Conservation (phyloP, 2,329 filamentous ascomycete genomes). For the Fusarium zealandicum region DNA sequence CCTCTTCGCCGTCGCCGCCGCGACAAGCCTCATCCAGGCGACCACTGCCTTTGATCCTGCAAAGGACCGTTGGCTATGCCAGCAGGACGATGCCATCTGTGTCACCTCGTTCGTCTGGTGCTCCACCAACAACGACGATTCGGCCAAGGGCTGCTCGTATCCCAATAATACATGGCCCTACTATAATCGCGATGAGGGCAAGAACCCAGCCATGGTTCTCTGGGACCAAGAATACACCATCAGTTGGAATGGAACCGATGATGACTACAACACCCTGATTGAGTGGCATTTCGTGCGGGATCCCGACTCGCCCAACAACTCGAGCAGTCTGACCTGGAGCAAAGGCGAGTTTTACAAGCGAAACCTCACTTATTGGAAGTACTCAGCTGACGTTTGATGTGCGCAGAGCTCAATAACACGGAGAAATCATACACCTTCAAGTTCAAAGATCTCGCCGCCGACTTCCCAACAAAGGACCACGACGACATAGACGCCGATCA, state of each 20-base stretch:
- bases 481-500: constrained; percentile 22
- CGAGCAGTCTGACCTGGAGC: constrained; percentile 19
- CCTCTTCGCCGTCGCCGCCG: constrained; percentile 5
- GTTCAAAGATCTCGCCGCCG: constrained; percentile 23
- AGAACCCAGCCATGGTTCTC: constrained; percentile 23
- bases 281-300: constrained; percentile 27
- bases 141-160: constrained; percentile 13
- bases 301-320: constrained; percentile 12
- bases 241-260: constrained; percentile 25
- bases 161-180: constrained; percentile 13
- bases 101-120: constrained; percentile 34
- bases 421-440: constrained; percentile 26
- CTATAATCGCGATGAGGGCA: constrained; percentile 2
- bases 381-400: not conserved
- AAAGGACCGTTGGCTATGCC: constrained; percentile 26
- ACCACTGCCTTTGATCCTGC: constrained; percentile 11
- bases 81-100: constrained; percentile 22
- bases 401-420: constrained; percentile 14
- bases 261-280: constrained; percentile 18
- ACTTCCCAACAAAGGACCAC: constrained; percentile 19
- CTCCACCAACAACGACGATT: constrained; percentile 22
- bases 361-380: not conserved
- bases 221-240: constrained; percentile 27
- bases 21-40: not conserved
- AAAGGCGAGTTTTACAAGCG: constrained; percentile 1